Conservation (phyloP, 345 rosid genomes). For the Moringa oleifera region DNA sequence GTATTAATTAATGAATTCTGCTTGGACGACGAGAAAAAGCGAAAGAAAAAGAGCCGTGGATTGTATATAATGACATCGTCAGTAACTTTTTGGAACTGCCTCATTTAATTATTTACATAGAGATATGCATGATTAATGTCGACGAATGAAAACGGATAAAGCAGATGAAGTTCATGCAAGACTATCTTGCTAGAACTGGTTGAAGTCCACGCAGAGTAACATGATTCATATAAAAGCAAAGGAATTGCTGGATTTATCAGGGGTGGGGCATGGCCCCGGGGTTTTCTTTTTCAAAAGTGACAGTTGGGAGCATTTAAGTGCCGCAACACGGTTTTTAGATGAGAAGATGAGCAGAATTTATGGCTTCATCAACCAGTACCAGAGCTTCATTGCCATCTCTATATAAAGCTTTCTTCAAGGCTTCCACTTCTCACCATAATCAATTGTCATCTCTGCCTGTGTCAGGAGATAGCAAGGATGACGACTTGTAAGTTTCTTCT, state of each 20-base stretch:
- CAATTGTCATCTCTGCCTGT: neutral
- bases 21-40: no score
- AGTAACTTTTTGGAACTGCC: no score
- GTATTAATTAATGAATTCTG: no score
- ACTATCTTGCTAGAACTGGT: no score
- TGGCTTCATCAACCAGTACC: constrained; percentile 10
- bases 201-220: no score
- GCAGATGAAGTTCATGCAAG: no score
- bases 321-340: constrained; percentile 27
- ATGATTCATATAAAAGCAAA: neutral
- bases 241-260: neutral
- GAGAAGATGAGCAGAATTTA: constrained; percentile 35
- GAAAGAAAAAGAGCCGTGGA: no score
- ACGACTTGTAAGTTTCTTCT: constrained; percentile 26
- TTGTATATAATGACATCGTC: no score
- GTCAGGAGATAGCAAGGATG: constrained; percentile 1
- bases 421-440: constrained; percentile 15
- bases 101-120: no score
- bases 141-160: no score
- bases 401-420: constrained; percentile 18
- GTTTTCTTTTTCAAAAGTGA: constrained; percentile 18
- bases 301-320: constrained; percentile 33
- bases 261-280: constrained; percentile 10
- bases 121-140: no score
- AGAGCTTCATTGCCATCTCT: neutral